Percentiles rank a stretch among this genome's conserved stretches.
Evolutionary conservation across 768 basidiomycete species (phyloP).

Genomic region (Lactarius hengduanensis): DNA sequence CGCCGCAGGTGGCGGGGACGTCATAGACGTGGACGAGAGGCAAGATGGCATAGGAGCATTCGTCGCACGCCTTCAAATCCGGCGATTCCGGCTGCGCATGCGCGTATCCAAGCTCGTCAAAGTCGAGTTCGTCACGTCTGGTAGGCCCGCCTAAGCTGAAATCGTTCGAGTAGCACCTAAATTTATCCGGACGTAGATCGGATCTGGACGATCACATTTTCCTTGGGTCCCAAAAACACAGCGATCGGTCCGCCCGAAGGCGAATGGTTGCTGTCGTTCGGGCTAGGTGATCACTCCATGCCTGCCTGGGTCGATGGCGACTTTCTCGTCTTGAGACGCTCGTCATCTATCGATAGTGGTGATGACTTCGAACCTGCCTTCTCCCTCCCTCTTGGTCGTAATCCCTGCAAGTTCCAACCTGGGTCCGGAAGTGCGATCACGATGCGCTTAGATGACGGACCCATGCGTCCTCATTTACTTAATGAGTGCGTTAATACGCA

Average conservation of each 20-base stretch:
- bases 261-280: conserved; percentile 47
- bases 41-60: conserved; percentile 45
- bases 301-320: conserved; percentile 58
- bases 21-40: conserved; percentile 48
- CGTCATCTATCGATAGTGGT: neutral
- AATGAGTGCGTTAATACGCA: conserved; percentile 40
- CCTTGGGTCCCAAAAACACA: conserved; percentile 23
- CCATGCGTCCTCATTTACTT: conserved; percentile 19
- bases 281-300: conserved; percentile 53
- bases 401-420: conserved; percentile 1
- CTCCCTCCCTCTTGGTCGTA: neutral
- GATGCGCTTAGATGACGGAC: conserved; percentile 11
- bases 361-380: neutral
- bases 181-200: conserved; percentile 40
- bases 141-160: conserved; percentile 32
- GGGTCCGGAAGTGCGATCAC: conserved; percentile 9
- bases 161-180: neutral
- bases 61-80: conserved; percentile 48
- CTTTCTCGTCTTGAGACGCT: conserved; percentile 41
- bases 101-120: conserved; percentile 51
- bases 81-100: conserved; percentile 69
- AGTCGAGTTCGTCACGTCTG: conserved; percentile 66
- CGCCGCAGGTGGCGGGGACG: conserved; percentile 46
- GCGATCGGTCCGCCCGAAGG: conserved; percentile 16
- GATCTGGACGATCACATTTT: conserved; percentile 54